Evolutionary conservation across 2,329 filamentous ascomycete species (phyloP), one percentile per base, ranked within the genome.

Genomic region (Penicillium sp.): DNA sequence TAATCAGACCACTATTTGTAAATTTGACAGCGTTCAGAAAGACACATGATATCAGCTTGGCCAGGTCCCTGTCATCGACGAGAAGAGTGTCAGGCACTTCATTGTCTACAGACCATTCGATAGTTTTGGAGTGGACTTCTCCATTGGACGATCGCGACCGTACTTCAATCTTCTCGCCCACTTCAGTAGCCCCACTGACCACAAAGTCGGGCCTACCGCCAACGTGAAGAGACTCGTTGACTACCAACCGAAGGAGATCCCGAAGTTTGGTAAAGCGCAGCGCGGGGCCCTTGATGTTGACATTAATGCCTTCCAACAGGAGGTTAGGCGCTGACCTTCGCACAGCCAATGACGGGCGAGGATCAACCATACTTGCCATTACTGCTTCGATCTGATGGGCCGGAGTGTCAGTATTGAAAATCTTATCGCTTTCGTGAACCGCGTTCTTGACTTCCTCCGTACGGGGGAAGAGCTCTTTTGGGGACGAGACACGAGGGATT

Each of bases 11-110:
- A 58, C 82, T 81, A 60, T 90, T 86, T 0, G 89, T 91, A 69
- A 91, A 91, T 71, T 91, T 91, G 69, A 90, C 82, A 3, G 89
- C 89, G 71, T 91, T 91, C 31, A 88, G 70, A 47, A 87, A 84
- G 3, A 89, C 83, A 65, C 86, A 88, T 3, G 86, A 89, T 2
- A 89, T 83, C 68, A 89, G 77, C 69, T 89, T 89, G 49, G 84
- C 83, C 41, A 90, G 75, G 63, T 89, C 87, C 67, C 86, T 83
- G 70, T 89, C 87, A 69, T 89, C 87, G 49, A 87, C 80, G 50
- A 79, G 75, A 31, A 83, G 67, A 5, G 75, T 77, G 41, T 83
- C 80, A 3, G 81, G 81, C n/a, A 83, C 75, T 29, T 75, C 75
- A 19, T 75, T 67, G 51, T 82, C 78, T n/a, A 83, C 80, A 46